Conservation (phyloP, 768 basidiomycete genomes). For the Pleurotus eryngii region DNA sequence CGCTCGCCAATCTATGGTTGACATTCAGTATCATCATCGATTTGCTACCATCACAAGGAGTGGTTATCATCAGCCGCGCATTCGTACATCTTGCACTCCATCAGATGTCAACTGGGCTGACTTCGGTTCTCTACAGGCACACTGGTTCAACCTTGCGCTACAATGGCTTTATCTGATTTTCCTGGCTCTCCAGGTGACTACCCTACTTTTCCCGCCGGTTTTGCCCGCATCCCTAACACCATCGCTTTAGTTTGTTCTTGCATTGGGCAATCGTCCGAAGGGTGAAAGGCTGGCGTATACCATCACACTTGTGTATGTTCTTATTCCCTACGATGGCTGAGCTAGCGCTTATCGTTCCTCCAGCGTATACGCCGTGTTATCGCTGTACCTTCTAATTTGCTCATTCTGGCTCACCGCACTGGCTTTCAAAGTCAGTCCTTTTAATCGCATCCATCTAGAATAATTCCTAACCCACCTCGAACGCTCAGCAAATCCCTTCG, state of each 20-base stretch:
- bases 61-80: constrained; percentile 68
- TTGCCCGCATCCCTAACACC: not conserved
- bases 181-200: constrained; percentile 59
- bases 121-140: constrained; percentile 48
- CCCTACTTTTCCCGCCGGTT: not conserved
- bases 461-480: no score
- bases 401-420: constrained; percentile 79
- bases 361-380: constrained; percentile 38
- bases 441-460: no score
- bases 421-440: constrained; percentile 61
- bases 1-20: constrained; percentile 86
- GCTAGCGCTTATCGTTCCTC: not conserved
- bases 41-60: constrained; percentile 54
- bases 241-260: constrained; percentile 59
- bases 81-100: constrained; percentile 39
- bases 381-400: constrained; percentile 68
- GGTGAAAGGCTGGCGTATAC: constrained; percentile 46
- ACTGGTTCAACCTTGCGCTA: constrained; percentile 78
- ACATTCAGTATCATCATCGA: constrained; percentile 94
- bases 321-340: not conserved
- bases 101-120: not conserved
- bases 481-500: not conserved
- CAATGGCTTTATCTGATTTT: constrained; percentile 86
- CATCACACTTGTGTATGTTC: constrained; percentile 1
- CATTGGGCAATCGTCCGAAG: constrained; percentile 74